A percentile compares a stretch with the other conserved stretches of the same genome.
Evolutionary conservation across 768 basidiomycete genomes (phyloP).

Genomic region (Russula griseocarnosa): DNA sequence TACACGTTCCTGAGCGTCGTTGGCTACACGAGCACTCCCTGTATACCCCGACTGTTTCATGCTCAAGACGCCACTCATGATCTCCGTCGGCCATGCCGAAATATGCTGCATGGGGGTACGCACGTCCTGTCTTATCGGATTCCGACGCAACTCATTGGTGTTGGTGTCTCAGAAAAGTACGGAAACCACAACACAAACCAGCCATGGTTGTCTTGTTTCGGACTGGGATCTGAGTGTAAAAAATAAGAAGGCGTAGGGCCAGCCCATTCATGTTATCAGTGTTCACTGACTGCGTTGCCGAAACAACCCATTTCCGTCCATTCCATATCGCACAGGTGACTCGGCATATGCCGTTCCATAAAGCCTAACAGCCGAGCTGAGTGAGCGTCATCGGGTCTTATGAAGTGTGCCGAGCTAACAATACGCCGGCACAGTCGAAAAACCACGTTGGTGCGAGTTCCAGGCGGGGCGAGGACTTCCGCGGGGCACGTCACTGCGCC

Average conservation of each 20-base stretch:
- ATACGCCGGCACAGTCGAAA: conserved; percentile 17
- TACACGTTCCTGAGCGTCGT: conserved; percentile 15
- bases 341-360: conserved; percentile 22
- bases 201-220: background rate
- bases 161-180: background rate
- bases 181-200: background rate
- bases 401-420: conserved; percentile 19
- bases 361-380: background rate
- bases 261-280: background rate
- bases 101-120: background rate
- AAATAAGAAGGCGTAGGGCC: background rate
- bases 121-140: background rate
- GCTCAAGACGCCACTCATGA: background rate
- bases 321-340: conserved; percentile 23
- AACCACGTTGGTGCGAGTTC: conserved; percentile 24
- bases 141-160: background rate
- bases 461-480: conserved; percentile 24
- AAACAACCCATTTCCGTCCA: conserved; percentile 9
- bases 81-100: conserved; percentile 6
- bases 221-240: conserved; percentile 2
- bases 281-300: background rate
- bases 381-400: conserved; percentile 20
- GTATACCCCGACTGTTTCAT: background rate
- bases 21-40: background rate
- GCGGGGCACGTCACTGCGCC: background rate